Evolutionary conservation across 768 basidiomycete genomes (phyloP).

Genomic region (Collybia sp.): DNA sequence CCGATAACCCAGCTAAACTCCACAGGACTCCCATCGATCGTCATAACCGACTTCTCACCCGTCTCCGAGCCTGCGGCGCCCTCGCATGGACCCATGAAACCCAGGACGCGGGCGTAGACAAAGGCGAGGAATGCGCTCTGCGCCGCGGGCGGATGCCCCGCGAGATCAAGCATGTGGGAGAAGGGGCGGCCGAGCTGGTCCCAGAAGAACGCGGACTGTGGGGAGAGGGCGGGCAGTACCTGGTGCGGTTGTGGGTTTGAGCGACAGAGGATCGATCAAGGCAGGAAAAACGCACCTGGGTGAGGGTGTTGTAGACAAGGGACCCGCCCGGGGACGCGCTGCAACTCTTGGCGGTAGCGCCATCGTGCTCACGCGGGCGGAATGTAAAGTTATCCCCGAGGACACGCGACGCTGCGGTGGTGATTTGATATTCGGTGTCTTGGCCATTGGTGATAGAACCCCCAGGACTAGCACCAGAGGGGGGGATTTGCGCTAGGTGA

Average conservation of each 20-base stretch:
- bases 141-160: constrained; percentile 14
- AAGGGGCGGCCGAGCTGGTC: constrained; percentile 19
- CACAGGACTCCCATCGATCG: constrained; percentile 25
- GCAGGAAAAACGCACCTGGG: constrained; percentile 6
- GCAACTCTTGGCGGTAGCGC: too few relatives aligned
- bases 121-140: constrained; percentile 24
- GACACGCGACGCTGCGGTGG: too few relatives aligned
- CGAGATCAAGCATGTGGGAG: constrained; percentile 23
- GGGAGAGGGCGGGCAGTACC: constrained; percentile 11
- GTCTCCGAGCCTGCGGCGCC: not conserved
- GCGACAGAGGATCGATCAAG: not conserved
- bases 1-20: constrained; percentile 27
- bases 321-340: constrained; percentile 6
- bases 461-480: not conserved
- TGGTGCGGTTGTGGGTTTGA: not conserved
- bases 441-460: not conserved
- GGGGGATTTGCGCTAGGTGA: constrained; percentile 8
- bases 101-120: constrained; percentile 22
- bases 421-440: too few relatives aligned
- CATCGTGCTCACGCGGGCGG: too few relatives aligned
- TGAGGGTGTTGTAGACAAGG: constrained; percentile 11
- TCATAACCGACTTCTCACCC: constrained; percentile 22
- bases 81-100: constrained; percentile 23
- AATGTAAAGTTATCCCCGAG: too few relatives aligned
- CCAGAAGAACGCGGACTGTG: constrained; percentile 21